These are phyloP conservation scores for Ambrosiella xylebori DNA, from an alignment of 2,329 filamentous ascomycete species.

Conservation along the genomic window DNA sequence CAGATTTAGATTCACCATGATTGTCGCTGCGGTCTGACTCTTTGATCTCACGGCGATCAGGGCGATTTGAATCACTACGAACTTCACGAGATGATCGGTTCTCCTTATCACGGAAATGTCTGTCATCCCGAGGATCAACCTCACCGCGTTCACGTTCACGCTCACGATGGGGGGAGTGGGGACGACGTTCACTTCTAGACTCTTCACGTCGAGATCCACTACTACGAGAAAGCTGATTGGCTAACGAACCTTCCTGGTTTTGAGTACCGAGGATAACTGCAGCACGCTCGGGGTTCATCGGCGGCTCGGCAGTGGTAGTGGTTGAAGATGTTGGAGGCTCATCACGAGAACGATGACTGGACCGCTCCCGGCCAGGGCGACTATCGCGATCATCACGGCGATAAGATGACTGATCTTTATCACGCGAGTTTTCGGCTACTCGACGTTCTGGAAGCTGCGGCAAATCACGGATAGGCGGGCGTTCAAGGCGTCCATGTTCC, in stretches of 20 bases:
- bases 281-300: constrained; percentile 39
- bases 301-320: constrained; percentile 24
- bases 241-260: background rate
- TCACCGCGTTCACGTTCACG: constrained; percentile 4
- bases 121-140: constrained; percentile 6
- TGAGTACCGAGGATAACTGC: constrained; percentile 24
- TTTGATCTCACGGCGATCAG: constrained; percentile 21
- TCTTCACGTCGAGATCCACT: constrained; percentile 6
- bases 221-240: background rate
- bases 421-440: constrained; percentile 1
- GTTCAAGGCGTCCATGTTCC: constrained; percentile 10
- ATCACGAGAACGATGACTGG: constrained; percentile 11
- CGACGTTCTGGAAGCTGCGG: constrained; percentile 35
- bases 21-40: constrained; percentile 19
- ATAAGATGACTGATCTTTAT: constrained; percentile 9
- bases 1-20: constrained; percentile 15
- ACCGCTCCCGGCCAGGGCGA: constrained; percentile 18
- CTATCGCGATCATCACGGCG: constrained; percentile 12
- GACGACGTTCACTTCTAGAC: constrained; percentile 5
- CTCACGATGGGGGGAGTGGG: constrained; percentile 8
- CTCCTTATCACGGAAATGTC: constrained; percentile 17
- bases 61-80: constrained; percentile 33
- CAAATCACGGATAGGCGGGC: constrained; percentile 19
- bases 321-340: constrained; percentile 18
- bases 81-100: constrained; percentile 17